phyloP scores from a whole-genome alignment of 345 rosid species.

The Eucalyptus pauciflora region DNA sequence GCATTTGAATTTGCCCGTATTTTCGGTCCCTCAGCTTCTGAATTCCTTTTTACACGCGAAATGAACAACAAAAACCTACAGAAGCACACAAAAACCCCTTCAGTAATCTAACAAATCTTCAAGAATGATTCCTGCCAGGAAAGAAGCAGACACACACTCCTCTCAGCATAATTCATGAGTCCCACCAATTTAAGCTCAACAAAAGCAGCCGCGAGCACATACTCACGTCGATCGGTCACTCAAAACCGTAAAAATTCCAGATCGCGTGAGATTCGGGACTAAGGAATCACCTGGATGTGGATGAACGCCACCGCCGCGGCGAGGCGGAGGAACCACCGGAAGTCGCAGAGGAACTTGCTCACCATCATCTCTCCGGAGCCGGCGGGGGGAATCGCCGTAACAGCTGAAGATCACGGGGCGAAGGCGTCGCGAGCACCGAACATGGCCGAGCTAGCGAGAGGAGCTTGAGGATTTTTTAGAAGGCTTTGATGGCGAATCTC shows the following conservation, averaged over 20 bases:
- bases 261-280: not conserved
- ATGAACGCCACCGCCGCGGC: slow-evolving; percentile 63
- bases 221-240: not conserved
- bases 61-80: not conserved
- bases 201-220: not conserved
- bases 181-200: too few relatives aligned
- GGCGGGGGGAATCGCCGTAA: not conserved
- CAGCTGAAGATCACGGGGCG: not conserved
- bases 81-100: not conserved
- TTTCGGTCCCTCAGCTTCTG: not conserved
- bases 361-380: not conserved
- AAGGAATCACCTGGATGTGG: slow-evolving; percentile 53
- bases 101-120: not conserved
- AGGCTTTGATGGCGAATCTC: not conserved
- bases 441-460: not conserved
- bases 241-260: not conserved
- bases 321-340: slow-evolving; percentile 62
- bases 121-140: not conserved
- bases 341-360: slow-evolving; percentile 38
- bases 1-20: not conserved
- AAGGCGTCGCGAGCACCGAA: not conserved
- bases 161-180: not conserved
- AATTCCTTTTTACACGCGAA: not conserved
- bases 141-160: not conserved
- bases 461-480: not conserved